phyloP scores from a whole-genome alignment of 139 green algal species.

The Yamagishiella unicocca region DNA sequence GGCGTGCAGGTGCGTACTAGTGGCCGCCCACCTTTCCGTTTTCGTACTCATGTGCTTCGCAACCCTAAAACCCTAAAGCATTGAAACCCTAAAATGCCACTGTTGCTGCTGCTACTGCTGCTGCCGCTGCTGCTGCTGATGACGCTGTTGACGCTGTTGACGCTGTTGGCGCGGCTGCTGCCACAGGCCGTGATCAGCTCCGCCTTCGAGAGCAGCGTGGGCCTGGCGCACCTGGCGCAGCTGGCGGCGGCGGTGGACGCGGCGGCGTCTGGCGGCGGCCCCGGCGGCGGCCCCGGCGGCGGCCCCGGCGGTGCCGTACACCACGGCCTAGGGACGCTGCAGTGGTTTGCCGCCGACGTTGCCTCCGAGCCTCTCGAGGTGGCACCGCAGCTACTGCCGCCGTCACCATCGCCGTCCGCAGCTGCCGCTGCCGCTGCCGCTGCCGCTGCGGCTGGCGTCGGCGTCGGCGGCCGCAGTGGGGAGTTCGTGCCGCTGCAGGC shows the following conservation, averaged over 20 bases:
- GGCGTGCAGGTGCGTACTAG: slow-evolving; percentile 64
- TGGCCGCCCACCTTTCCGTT: too few relatives aligned
- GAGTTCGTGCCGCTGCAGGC: slow-evolving; percentile 27
- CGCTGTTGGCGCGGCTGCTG: too few relatives aligned
- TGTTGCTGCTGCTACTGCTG: too few relatives aligned
- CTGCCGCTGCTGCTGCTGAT: too few relatives aligned
- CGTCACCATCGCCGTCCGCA: not conserved
- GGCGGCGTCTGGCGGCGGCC: not conserved
- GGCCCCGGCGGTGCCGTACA: slow-evolving; percentile 10
- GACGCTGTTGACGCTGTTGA: too few relatives aligned
- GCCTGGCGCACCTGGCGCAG: slow-evolving; percentile 69
- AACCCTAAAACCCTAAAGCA: too few relatives aligned
- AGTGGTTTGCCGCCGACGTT: slow-evolving; percentile 74
- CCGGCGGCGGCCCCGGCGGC: not conserved
- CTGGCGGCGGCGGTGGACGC: slow-evolving; percentile 73
- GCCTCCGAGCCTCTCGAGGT: not conserved
- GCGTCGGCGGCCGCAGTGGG: too few relatives aligned
- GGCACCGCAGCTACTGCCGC: not conserved
- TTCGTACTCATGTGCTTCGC: too few relatives aligned
- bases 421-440: not conserved
- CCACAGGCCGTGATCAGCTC: slow-evolving; percentile 79
- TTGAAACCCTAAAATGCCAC: too few relatives aligned
- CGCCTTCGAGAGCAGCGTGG: slow-evolving; percentile 85
- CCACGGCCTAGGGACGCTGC: slow-evolving; percentile 79
- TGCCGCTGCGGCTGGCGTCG: not conserved